Conservation (phyloP, 1,139 yeast genomes). For the Pneumocystis canis region DNA sequence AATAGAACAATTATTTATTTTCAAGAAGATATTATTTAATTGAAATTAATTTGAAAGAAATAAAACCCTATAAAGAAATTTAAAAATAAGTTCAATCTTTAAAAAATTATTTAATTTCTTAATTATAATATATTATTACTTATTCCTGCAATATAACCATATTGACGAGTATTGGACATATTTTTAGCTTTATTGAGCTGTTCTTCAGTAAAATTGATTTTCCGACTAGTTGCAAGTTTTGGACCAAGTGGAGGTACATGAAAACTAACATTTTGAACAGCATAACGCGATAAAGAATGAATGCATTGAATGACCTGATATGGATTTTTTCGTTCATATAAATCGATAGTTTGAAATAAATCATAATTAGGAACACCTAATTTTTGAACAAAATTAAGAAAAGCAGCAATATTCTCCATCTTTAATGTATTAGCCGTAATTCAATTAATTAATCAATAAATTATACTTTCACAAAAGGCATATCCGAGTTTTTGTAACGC, state of each 20-base stretch:
- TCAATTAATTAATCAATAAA: neutral
- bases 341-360: conserved; percentile 66
- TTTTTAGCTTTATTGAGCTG: conserved; percentile 27
- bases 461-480: conserved; percentile 51
- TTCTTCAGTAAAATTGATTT: conserved; percentile 12
- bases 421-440: conserved; percentile 16
- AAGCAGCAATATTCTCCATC: conserved; percentile 76
- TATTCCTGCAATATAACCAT: conserved; percentile 45
- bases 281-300: conserved; percentile 55
- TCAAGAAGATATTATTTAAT: no score
- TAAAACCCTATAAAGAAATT: no score
- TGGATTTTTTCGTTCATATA: conserved; percentile 61
- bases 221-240: conserved; percentile 22
- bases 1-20: neutral
- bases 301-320: conserved; percentile 62
- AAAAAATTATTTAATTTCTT: conserved; percentile 33
- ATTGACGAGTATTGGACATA: conserved; percentile 44
- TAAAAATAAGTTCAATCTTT: conserved; percentile 10
- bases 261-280: conserved; percentile 33
- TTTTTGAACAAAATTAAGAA: conserved; percentile 40
- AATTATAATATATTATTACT: conserved; percentile 38
- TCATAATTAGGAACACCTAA: conserved; percentile 75
- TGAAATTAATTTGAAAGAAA: no score
- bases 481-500: conserved; percentile 46
- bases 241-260: conserved; percentile 40